Percentiles rank a stretch among this genome's conserved stretches.
phyloP scores from a whole-genome alignment of 2,329 filamentous ascomycete species.

The Pyrenochaeta sp. region DNA sequence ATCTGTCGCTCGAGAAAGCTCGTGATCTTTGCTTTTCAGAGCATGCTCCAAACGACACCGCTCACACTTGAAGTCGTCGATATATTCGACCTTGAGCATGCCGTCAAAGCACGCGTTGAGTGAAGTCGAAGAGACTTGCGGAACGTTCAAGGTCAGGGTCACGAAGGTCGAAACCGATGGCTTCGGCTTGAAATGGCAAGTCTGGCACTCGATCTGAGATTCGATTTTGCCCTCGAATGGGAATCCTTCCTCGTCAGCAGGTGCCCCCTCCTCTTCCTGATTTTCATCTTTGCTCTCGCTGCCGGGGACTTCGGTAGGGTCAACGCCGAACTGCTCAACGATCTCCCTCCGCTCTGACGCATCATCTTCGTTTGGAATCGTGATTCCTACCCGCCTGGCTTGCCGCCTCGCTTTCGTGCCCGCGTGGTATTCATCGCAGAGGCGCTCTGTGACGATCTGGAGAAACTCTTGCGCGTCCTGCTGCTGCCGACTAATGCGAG shows the following conservation, averaged over 20 bases:
- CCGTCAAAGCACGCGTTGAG: constrained; percentile 91
- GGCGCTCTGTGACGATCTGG: constrained; percentile 88
- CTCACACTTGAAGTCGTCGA: constrained; percentile 97
- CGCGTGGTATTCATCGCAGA: constrained; percentile 94
- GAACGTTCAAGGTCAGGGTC: constrained; percentile 90
- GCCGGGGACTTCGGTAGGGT: constrained; percentile 26
- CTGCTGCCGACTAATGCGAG: constrained; percentile 91
- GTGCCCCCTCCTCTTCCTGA: constrained; percentile 19
- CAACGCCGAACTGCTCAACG: constrained; percentile 33
- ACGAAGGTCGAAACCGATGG: constrained; percentile 86
- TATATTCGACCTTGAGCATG: constrained; percentile 92
- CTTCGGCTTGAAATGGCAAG: constrained; percentile 88
- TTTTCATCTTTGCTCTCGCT: constrained; percentile 46
- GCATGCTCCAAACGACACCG: constrained; percentile 88
- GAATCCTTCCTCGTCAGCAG: constrained; percentile 72
- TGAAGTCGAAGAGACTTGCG: constrained; percentile 78
- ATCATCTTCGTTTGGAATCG: constrained; percentile 26
- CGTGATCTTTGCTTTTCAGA: constrained; percentile 67
- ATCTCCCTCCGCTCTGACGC: constrained; percentile 33
- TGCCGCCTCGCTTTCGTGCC: constrained; percentile 75
- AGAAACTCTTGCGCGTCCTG: constrained; percentile 98
- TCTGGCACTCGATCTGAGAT: constrained; percentile 93
- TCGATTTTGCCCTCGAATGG: constrained; percentile 92
- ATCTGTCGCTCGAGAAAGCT: constrained; percentile 58
- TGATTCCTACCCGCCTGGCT: constrained; percentile 51